A percentile compares a stretch with the other conserved stretches of the same genome.
Evolutionary conservation across 345 rosid genomes (phyloP).

Genomic region (Acer saccharum): DNA sequence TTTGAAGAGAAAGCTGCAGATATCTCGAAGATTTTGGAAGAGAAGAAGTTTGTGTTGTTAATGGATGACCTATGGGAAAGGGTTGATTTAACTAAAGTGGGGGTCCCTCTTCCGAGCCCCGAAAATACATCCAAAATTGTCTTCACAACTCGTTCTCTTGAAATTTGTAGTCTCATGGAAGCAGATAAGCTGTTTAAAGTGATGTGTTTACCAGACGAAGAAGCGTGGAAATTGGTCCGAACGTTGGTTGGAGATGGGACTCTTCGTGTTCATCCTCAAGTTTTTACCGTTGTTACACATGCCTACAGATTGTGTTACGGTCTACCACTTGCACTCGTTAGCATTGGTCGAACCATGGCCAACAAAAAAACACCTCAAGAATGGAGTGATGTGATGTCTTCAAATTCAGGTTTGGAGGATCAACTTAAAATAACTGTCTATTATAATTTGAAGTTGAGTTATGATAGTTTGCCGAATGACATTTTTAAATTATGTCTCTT

Average conservation of each 20-base stretch:
- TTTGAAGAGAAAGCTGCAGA: too few species aligned
- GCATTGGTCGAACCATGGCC: constrained; percentile 22
- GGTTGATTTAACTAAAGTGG: background rate
- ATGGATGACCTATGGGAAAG: background rate
- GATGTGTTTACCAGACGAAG: background rate
- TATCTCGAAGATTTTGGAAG: background rate
- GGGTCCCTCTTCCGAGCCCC: constrained; percentile 20
- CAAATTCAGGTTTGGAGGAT: constrained; percentile 4
- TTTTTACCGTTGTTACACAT: background rate
- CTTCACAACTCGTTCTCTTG: constrained; percentile 27
- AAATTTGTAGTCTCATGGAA: constrained; percentile 29
- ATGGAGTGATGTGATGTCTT: constrained; percentile 17
- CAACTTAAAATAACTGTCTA: background rate
- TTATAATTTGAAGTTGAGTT: constrained; percentile 12
- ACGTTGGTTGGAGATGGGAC: constrained; percentile 19
- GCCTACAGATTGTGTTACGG: constrained; percentile 16
- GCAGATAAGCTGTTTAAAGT: constrained; percentile 24
- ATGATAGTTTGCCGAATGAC: constrained; percentile 4
- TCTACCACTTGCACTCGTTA: constrained; percentile 23
- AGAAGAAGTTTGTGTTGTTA: constrained; percentile 24
- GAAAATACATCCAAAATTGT: constrained; percentile 18
- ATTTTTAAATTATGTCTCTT: constrained; percentile 15
- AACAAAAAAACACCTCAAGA: background rate
- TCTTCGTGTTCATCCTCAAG: background rate
- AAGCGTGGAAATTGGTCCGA: constrained; percentile 18